phyloP scores from a whole-genome alignment of 176 grass and related monocot species.

The Zoysia pacifica region DNA sequence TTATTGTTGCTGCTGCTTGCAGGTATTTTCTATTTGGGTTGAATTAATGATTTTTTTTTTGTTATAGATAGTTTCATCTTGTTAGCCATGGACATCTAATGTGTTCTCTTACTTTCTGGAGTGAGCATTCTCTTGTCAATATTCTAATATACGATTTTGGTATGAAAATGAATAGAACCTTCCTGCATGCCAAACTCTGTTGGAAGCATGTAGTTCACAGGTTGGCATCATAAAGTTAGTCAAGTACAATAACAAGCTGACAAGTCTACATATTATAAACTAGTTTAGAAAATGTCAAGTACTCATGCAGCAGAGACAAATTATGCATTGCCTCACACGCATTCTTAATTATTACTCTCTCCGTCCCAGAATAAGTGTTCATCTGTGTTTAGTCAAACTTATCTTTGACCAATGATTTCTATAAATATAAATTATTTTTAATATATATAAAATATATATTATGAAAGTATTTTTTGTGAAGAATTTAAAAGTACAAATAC shows the following conservation, averaged over 20 bases:
- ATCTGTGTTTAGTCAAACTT: no score
- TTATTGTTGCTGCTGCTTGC: neutral
- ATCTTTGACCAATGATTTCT: no score
- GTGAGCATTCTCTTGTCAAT: constrained; percentile 7
- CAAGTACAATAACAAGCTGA: constrained; percentile 33
- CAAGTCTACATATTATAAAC: constrained; percentile 11
- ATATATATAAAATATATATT: no score
- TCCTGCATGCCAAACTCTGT: constrained; percentile 8
- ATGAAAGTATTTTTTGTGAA: no score
- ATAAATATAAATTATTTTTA: no score
- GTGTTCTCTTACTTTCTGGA: constrained; percentile 17
- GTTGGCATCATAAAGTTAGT: constrained; percentile 39
- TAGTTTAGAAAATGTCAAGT: constrained; percentile 17
- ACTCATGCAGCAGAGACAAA: constrained; percentile 32
- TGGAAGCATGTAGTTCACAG: constrained; percentile 30
- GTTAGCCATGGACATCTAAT: constrained; percentile 2
- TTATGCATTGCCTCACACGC: constrained; percentile 4
- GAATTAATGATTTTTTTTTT: neutral
- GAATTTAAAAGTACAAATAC: no score
- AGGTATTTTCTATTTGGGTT: constrained; percentile 27
- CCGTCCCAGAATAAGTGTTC: no score
- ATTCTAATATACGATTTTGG: constrained; percentile 17
- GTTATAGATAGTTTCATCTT: constrained; percentile 17
- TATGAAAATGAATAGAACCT: constrained; percentile 16
- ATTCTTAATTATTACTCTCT: constrained; percentile 8